Evolutionary conservation across 306 rosid species (phyloP).

Genomic region (Fagus sylvatica): DNA sequence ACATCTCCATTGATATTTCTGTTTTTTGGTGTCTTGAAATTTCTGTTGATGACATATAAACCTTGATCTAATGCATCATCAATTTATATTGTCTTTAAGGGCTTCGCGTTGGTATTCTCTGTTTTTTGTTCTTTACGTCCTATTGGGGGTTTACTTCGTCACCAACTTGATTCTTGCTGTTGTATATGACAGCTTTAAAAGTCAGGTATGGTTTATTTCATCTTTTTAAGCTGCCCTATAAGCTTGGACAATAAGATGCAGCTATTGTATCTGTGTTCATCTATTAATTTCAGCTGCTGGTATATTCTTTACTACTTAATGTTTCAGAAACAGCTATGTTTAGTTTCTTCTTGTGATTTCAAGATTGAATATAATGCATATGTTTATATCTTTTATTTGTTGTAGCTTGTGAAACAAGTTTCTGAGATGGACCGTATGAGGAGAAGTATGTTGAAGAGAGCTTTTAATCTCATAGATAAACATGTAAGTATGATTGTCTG

Average conservation of each 20-base stretch:
- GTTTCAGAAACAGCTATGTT: neutral
- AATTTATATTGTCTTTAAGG: constrained; percentile 52
- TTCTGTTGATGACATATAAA: constrained; percentile 10
- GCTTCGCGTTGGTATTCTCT: constrained; percentile 87
- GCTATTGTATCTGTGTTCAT: constrained; percentile 12
- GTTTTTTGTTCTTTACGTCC: constrained; percentile 78
- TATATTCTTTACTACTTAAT: neutral
- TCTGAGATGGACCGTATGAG: constrained; percentile 67
- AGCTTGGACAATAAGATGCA: neutral
- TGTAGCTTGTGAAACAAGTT: constrained; percentile 87
- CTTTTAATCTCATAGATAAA: constrained; percentile 68
- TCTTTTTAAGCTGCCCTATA: constrained; percentile 10
- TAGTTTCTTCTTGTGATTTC: constrained; percentile 9
- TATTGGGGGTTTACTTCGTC: constrained; percentile 93
- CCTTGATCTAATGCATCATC: constrained; percentile 9
- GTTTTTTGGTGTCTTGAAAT: neutral
- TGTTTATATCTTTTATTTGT: constrained; percentile 27
- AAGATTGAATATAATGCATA: constrained; percentile 24
- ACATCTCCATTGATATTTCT: neutral
- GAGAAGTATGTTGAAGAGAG: constrained; percentile 68
- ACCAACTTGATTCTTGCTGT: constrained; percentile 96
- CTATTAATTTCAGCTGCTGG: constrained; percentile 21
- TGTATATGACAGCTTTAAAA: constrained; percentile 89
- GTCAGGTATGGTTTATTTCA: constrained; percentile 59
- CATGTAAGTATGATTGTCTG: constrained; percentile 50